Evolutionary conservation across 129 eudicot species (phyloP).

Genomic region (sunflower (Helianthus annuus)): HanXRQr2.0-SUNRISE NC_035441.2:153678679-153679178

Average conservation of each 20-base stretch:
- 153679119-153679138: conserved; percentile 24
- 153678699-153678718: conserved; percentile 3
- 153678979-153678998: conserved; percentile 33
- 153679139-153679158: conserved; percentile 19
- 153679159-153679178: conserved; percentile 19
- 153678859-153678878: conserved; percentile 30
- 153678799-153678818: conserved; percentile 45
- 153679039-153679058: conserved; percentile 33
- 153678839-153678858: conserved; percentile 36
- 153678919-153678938: conserved; percentile 6
- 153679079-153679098: conserved; percentile 41
- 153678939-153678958: conserved; percentile 18
- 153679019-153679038: conserved; percentile 15
- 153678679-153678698: background rate
- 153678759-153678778: conserved; percentile 48
- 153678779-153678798: conserved; percentile 33
- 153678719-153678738: conserved; percentile 3
- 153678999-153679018: conserved; percentile 17
- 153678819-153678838: conserved; percentile 52
- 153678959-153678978: conserved; percentile 30
- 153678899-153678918: conserved; percentile 33
- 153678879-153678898: conserved; percentile 36
- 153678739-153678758: conserved; percentile 23
- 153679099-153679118: conserved; percentile 47
- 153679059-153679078: conserved; percentile 43